A percentile compares a stretch with the other conserved stretches of the same genome.
Conservation (phyloP, 2,329 filamentous ascomycete species). For the Pyrenophora teres region DNA sequence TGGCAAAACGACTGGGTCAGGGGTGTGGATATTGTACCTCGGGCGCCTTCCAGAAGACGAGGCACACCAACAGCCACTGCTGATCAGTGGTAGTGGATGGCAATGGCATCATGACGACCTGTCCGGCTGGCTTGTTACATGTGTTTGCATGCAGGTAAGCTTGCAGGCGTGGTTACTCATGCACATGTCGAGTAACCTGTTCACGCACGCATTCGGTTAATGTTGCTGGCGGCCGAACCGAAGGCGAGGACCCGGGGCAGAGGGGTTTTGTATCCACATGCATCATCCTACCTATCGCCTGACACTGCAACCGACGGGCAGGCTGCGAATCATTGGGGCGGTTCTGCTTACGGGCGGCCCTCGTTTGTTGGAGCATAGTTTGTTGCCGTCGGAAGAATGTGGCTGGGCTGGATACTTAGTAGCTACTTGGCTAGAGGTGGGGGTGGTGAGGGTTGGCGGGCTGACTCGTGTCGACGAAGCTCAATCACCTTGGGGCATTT, state of each 20-base stretch:
- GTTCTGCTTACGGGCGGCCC: slow-evolving; percentile 15
- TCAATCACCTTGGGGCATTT: no score
- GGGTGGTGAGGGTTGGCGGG: no score
- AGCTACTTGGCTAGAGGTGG: no score
- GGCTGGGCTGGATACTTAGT: slow-evolving; percentile 7
- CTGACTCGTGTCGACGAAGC: no score
- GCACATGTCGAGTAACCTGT: slow-evolving; percentile 34
- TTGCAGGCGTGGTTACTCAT: slow-evolving; percentile 33
- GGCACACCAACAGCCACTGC: slow-evolving; percentile 1
- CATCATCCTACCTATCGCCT: slow-evolving; percentile 23
- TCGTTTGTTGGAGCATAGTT: slow-evolving; percentile 18
- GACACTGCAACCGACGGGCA: slow-evolving; percentile 17
- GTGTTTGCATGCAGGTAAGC: slow-evolving; percentile 30
- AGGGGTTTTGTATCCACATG: slow-evolving; percentile 23
- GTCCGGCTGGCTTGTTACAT: slow-evolving; percentile 3
- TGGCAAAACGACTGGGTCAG: slow-evolving; percentile 26
- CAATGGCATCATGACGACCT: not conserved
- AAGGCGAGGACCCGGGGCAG: slow-evolving; percentile 25
- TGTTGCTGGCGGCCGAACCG: slow-evolving; percentile 34
- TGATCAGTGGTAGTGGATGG: not conserved
- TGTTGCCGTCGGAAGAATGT: slow-evolving; percentile 12
- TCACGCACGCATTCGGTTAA: slow-evolving; percentile 26
- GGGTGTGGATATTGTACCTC: slow-evolving; percentile 30
- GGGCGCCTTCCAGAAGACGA: slow-evolving; percentile 24
- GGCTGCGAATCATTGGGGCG: slow-evolving; percentile 17